These are phyloP conservation scores for Daucus carota DNA, from an alignment of 129 eudicot species.

Conservation along the genomic window DH1_v3.0 NC_030388.2:28024001-28024500, in stretches of 20 bases:
- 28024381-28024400: constrained; percentile 73
- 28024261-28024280: constrained; percentile 36
- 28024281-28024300: constrained; percentile 55
- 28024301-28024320: constrained; percentile 80
- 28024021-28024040: background rate
- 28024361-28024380: constrained; percentile 67
- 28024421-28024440: background rate
- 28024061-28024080: background rate
- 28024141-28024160: constrained; percentile 23
- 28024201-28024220: constrained; percentile 57
- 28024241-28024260: constrained; percentile 49
- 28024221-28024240: constrained; percentile 62
- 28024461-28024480: background rate
- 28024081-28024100: background rate
- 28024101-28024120: background rate
- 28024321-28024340: constrained; percentile 55
- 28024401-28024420: constrained; percentile 42
- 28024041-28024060: background rate
- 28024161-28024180: constrained; percentile 67
- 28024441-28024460: background rate
- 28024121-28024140: constrained; percentile 5
- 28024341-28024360: constrained; percentile 39
- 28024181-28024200: constrained; percentile 77
- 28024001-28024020: background rate
- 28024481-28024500: constrained; percentile 14